Percentiles rank a stretch among this genome's conserved stretches.
These are phyloP conservation scores for Barbarea vulgaris DNA, from an alignment of 345 rosid genomes.

Conservation along the genomic window DNA sequence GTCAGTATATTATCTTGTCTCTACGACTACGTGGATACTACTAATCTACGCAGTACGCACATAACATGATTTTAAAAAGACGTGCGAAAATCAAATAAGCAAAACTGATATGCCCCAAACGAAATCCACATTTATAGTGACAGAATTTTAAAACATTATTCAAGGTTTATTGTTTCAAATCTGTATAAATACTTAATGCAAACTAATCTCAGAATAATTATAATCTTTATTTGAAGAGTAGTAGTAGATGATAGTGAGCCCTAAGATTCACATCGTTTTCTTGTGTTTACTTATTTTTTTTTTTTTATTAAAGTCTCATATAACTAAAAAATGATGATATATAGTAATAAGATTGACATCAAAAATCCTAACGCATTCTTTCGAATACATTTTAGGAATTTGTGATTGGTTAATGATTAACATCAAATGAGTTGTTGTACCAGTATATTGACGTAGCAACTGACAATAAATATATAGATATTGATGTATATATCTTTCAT, in stretches of 20 bases:
- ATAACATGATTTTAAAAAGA: conserved; percentile 12
- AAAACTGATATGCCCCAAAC: conserved; percentile 13
- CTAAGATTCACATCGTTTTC: background rate
- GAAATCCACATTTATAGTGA: conserved; percentile 35
- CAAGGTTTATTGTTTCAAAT: background rate
- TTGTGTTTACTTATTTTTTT: background rate
- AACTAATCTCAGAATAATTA: background rate
- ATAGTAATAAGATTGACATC: background rate
- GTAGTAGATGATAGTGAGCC: background rate
- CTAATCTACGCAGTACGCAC: conserved; percentile 20
- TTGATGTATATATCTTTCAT: background rate
- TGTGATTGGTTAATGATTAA: background rate
- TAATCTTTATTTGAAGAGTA: background rate
- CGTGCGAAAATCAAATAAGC: conserved; percentile 21
- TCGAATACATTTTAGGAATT: background rate
- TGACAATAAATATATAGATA: background rate
- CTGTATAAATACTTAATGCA: background rate
- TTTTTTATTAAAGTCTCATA: too few relatives aligned
- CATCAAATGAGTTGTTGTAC: background rate
- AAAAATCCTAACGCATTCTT: background rate
- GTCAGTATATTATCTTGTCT: background rate
- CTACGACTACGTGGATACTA: conserved; percentile 32
- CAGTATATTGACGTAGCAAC: background rate
- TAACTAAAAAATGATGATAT: background rate
- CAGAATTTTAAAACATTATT: conserved; percentile 16